phyloP scores from a whole-genome alignment of 2,329 filamentous ascomycete genomes.

The Neobulgaria alba region DNA sequence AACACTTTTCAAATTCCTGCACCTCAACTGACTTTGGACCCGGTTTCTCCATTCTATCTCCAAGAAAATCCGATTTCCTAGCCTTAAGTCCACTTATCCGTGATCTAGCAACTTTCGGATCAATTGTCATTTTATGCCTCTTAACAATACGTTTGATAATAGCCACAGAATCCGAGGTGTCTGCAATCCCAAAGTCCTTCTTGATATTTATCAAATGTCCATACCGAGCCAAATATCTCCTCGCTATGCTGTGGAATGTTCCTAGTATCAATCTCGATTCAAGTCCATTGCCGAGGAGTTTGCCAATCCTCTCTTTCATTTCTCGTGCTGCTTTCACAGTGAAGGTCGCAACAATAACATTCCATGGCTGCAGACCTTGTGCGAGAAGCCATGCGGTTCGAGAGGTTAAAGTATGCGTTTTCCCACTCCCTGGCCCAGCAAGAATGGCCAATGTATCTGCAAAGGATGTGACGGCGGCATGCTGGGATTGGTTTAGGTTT shows the following conservation, averaged over 20 bases:
- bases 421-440: constrained; percentile 65
- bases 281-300: constrained; percentile 66
- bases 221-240: constrained; percentile 76
- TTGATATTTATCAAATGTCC: constrained; percentile 75
- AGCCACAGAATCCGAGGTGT: constrained; percentile 68
- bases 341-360: constrained; percentile 93
- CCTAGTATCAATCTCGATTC: constrained; percentile 76
- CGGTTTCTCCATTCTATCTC: constrained; percentile 33
- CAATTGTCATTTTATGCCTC: constrained; percentile 56
- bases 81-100: constrained; percentile 67
- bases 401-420: constrained; percentile 91
- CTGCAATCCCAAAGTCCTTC: constrained; percentile 84
- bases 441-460: constrained; percentile 53
- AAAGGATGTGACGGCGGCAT: constrained; percentile 53
- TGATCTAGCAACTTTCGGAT: constrained; percentile 59
- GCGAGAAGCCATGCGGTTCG: constrained; percentile 84
- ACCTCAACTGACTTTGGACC: constrained; percentile 37
- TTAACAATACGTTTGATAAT: constrained; percentile 81
- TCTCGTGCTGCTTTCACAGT: constrained; percentile 91
- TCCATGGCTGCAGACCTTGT: constrained; percentile 66
- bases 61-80: constrained; percentile 37
- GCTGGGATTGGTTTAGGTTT: constrained; percentile 57
- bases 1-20: constrained; percentile 63
- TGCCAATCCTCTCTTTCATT: constrained; percentile 83
- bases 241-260: constrained; percentile 89